Base-by-base conservation (phyloP, 139 green algal genomes). In the Picochlorum sp. region DNA sequence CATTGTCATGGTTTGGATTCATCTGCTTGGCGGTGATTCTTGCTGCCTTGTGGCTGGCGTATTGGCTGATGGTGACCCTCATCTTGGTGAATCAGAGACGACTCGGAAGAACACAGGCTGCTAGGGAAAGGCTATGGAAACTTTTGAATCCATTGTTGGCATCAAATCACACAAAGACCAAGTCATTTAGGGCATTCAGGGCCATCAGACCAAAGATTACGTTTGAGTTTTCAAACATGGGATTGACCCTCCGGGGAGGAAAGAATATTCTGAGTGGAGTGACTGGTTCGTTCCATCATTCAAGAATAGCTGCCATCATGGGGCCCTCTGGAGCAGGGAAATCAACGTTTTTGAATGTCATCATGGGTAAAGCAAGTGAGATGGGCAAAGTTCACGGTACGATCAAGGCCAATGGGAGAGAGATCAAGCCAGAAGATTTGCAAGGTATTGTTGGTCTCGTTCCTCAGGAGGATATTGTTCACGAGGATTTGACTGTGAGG, bases 401-500 rank as follows among this genome's bases (percentile, higher is more conserved):
- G 14, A 45, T 80, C 30, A 67, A 65, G 45, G 63, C 76, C n/a
- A 83, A 83, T 30, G 74, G 70, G 5, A 75, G 66, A 28, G 62
- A 72, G 41, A 78, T 82, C 52, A 50, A 28, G 15, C 34, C 75
- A 28, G 38, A 20, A 6, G 34, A 57, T 7, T 60, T 83, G 60
- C 62, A 65, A 45, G 31, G 59, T 18, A 72, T 80, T 47, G 67
- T 75, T 4, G 79, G 73, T 30, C 83, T 78, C 64, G 79, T 85
- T 28, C 72, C 79, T 14, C 76, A 87, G 62, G 81, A 86, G 52
- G 77, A 86, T 58, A 67, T 79, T 15, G 74, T 86, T 38, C 71
- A 83, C 62, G 77, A 80, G 49, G 75, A 82, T 51, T 63, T 86
- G 45, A 85, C 80, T 1, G 78, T 85, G 45, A 57, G 75, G 14